Percentiles rank a stretch among this genome's conserved stretches.
phyloP scores from a whole-genome alignment of 495 filamentous ascomycete species.

The Stereocaulon alpinum region DNA sequence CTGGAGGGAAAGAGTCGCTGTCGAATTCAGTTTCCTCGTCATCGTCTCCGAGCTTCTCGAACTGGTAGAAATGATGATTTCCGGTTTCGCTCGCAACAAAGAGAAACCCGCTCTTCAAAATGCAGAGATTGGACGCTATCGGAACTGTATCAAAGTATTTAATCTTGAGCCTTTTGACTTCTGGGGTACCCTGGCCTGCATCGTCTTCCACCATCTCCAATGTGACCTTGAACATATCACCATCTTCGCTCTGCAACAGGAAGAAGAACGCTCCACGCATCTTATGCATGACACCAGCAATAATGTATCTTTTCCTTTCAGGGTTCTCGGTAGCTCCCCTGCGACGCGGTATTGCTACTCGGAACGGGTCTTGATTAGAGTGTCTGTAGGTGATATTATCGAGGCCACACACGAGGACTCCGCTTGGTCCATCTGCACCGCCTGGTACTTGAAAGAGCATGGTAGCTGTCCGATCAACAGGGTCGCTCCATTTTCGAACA shows the following conservation, averaged over 20 bases:
- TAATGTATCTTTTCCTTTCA: constrained; percentile 73
- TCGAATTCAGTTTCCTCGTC: constrained; percentile 76
- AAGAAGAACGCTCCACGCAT: constrained; percentile 98
- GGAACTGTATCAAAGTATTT: constrained; percentile 98
- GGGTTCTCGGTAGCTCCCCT: constrained; percentile 84
- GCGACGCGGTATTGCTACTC: constrained; percentile 80
- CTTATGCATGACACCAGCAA: constrained; percentile 91
- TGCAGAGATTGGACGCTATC: constrained; percentile 71
- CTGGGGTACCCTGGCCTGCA: constrained; percentile 62
- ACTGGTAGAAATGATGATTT: constrained; percentile 92
- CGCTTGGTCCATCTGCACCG: constrained; percentile 85
- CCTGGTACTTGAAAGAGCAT: constrained; percentile 94
- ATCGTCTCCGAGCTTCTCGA: constrained; percentile 95
- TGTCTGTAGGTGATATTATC: constrained; percentile 93
- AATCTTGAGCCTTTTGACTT: constrained; percentile 76
- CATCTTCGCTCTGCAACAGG: constrained; percentile 88
- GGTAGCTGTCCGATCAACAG: constrained; percentile 80
- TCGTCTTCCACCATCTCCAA: constrained; percentile 83
- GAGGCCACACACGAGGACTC: constrained; percentile 87
- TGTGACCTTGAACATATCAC: constrained; percentile 93
- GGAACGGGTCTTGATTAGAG: constrained; percentile 79
- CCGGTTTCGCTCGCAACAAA: constrained; percentile 89
- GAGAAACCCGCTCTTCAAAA: constrained; percentile 91
- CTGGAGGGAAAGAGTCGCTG: constrained; percentile 72
- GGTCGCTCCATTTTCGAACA: constrained; percentile 87